These are phyloP conservation scores for Akebia trifoliata DNA, from an alignment of 164 flowering plant species.

Conservation along the genomic window DNA sequence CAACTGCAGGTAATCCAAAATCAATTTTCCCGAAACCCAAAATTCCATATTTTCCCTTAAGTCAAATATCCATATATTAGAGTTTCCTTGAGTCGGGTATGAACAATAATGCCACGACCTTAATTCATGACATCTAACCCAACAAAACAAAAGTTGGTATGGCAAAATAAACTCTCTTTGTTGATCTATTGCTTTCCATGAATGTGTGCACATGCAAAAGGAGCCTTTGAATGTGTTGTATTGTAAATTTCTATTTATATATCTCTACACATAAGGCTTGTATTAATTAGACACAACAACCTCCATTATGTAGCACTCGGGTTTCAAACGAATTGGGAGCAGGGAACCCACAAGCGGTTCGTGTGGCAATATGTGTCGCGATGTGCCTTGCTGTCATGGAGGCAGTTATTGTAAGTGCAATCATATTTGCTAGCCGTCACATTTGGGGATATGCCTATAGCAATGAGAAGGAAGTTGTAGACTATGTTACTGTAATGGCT, in stretches of 20 bases:
- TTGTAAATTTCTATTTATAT: neutral
- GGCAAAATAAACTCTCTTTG: too few relatives aligned
- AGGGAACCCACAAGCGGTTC: slow-evolving; percentile 62
- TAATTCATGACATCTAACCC: too few relatives aligned
- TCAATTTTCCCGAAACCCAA: too few relatives aligned
- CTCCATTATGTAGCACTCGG: slow-evolving; percentile 52
- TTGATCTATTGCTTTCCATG: too few relatives aligned
- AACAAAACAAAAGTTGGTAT: too few relatives aligned
- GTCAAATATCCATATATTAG: too few relatives aligned
- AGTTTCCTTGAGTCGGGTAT: too few relatives aligned
- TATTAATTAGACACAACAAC: neutral
- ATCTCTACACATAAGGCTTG: neutral
- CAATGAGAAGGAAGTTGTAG: slow-evolving; percentile 71
- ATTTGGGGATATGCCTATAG: slow-evolving; percentile 68
- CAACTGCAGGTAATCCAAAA: too few relatives aligned
- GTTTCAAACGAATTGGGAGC: slow-evolving; percentile 91
- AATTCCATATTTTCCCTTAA: too few relatives aligned
- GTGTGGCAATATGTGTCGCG: slow-evolving; percentile 38
- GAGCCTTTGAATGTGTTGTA: too few relatives aligned
- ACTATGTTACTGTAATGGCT: slow-evolving; percentile 62
- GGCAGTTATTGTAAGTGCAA: slow-evolving; percentile 34
- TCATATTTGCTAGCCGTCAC: slow-evolving; percentile 43
- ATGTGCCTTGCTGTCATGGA: slow-evolving; percentile 40
- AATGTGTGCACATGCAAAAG: too few relatives aligned
- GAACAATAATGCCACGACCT: too few relatives aligned